Percentiles rank a stretch among this genome's conserved stretches.
Conservation (phyloP, 2,329 filamentous ascomycete genomes). For the Neocatenulostroma microsporum region DNA sequence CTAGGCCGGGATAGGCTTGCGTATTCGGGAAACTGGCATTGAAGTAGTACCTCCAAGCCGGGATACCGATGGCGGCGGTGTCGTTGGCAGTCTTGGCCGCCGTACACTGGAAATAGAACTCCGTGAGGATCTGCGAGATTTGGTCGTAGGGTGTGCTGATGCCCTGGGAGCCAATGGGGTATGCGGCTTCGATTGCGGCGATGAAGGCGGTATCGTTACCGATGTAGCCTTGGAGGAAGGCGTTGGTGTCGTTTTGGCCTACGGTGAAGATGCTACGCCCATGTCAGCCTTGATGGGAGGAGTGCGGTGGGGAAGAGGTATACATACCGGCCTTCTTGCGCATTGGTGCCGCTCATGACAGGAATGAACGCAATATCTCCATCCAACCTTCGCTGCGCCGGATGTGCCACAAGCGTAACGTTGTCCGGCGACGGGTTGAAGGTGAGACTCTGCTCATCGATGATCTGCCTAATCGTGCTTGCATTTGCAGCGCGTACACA, state of each 20-base stretch:
- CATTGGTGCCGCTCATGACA: slow-evolving; percentile 28
- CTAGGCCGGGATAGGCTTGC: slow-evolving; percentile 22
- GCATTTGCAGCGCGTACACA: slow-evolving; percentile 27
- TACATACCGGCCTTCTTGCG: slow-evolving; percentile 28
- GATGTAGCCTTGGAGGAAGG: slow-evolving; percentile 15
- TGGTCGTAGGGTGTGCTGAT: slow-evolving; percentile 21
- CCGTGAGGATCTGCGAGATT: slow-evolving; percentile 23
- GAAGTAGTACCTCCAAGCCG: slow-evolving; percentile 33
- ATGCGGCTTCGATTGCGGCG: slow-evolving; percentile 20
- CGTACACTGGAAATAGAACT: slow-evolving; percentile 23
- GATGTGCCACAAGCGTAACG: slow-evolving; percentile 25
- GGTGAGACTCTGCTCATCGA: slow-evolving; percentile 22
- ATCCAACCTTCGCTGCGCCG: slow-evolving; percentile 18
- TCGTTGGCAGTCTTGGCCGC: slow-evolving; percentile 23
- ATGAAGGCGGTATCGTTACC: slow-evolving; percentile 17
- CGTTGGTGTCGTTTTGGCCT: slow-evolving; percentile 20
- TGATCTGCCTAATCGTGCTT: slow-evolving; percentile 25
- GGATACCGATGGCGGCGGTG: slow-evolving; percentile 23
- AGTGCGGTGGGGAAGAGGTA: not conserved
- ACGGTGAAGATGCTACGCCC: slow-evolving; percentile 24
- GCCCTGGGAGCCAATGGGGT: slow-evolving; percentile 18
- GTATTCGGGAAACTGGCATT: slow-evolving; percentile 30
- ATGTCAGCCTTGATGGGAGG: not conserved
- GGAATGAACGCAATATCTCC: slow-evolving; percentile 30
- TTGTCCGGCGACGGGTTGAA: slow-evolving; percentile 30